Evolutionary conservation across 2,329 filamentous ascomycete genomes (phyloP), one percentile per base, ranked within the genome.

Genomic region (Sarocladium kiliense): DNA sequence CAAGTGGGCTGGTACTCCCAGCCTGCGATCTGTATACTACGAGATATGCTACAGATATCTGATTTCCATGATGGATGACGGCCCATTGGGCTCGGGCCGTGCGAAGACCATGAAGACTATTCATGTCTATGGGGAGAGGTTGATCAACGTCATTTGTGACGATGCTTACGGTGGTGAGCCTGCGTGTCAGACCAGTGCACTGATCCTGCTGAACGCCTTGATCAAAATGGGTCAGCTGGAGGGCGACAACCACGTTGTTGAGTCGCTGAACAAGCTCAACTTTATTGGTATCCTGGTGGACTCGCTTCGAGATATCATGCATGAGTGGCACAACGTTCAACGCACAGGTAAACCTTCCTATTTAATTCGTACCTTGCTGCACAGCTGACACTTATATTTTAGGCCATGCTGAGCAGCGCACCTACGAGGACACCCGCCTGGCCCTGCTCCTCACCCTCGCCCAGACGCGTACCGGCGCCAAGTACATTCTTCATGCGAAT

Each of bases 241-340:
- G 64, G 79, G 85, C 51, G 89, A 88, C 27, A 80, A 81, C 53
- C 83, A 88, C 62, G 80, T 97, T 23, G 82, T 96, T 16, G 89
- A 94, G 59, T 79, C 84, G 27, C 81, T 99, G 55, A 87, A 88
- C 64, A 84, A 88, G 56, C 82, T 96, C 47, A 99, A 99, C 72
- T 96, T 97, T 67, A 82, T 97, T 53, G 88, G 88, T 53, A 86
- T 97, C 26, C 81, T 97, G 27, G 86, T 99, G 54, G 93, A 97
- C 71, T 90, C 90, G 53, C 81, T 99, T 56, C 86, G 89, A 62
- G 80, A 82, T 61, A 82, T 97, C 53, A 82, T 92, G 58, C 72
- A 81, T 11, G 92, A 97, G 62, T 82, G 89, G 71, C 77, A 80
- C 54, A 77, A 81, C 55, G 75, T 80, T 32, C 75, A 80, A 63